Conservation (phyloP, 106 monocot genomes). For the Narthecium ossifragum region DNA sequence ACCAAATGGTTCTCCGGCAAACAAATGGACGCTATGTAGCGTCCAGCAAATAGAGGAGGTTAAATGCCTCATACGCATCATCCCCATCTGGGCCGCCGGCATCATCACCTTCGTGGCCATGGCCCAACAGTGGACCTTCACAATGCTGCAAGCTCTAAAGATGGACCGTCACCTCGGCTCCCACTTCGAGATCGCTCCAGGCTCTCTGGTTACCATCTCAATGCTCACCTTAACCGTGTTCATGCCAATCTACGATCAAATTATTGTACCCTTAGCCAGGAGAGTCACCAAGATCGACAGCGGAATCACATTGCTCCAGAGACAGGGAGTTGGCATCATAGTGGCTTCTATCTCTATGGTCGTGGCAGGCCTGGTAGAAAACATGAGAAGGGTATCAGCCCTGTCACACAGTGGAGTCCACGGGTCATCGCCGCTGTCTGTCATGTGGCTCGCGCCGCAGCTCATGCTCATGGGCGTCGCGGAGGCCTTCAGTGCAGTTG, state of each 20-base stretch:
- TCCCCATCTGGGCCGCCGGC: conserved; percentile 9
- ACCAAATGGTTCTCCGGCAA: not conserved
- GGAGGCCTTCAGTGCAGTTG: conserved; percentile 22
- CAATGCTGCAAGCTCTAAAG: conserved; percentile 11
- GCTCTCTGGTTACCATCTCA: conserved; percentile 4
- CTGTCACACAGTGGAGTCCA: not conserved
- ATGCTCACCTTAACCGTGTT: conserved; percentile 16
- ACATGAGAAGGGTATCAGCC: not conserved
- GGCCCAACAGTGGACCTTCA: conserved; percentile 16
- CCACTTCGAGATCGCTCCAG: conserved; percentile 11
- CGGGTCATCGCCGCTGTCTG: conserved; percentile 3
- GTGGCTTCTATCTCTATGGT: conserved; percentile 6
- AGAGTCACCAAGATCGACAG: conserved; percentile 12
- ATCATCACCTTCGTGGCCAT: conserved; percentile 4
- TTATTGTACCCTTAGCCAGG: conserved; percentile 1
- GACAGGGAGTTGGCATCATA: conserved; percentile 18
- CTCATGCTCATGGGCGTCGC: conserved; percentile 13
- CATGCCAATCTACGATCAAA: conserved; percentile 25
- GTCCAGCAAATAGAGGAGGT: conserved; percentile 25
- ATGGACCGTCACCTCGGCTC: conserved; percentile 29
- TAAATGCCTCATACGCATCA: conserved; percentile 18
- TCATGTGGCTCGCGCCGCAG: conserved; percentile 17
- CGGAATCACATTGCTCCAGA: conserved; percentile 27
- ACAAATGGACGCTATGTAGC: conserved; percentile 18
- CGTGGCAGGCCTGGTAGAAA: conserved; percentile 7